A percentile compares a stretch with the other conserved stretches of the same genome.
phyloP scores from a whole-genome alignment of 176 grass and related monocot genomes.

The Leersia perrieri region DNA sequence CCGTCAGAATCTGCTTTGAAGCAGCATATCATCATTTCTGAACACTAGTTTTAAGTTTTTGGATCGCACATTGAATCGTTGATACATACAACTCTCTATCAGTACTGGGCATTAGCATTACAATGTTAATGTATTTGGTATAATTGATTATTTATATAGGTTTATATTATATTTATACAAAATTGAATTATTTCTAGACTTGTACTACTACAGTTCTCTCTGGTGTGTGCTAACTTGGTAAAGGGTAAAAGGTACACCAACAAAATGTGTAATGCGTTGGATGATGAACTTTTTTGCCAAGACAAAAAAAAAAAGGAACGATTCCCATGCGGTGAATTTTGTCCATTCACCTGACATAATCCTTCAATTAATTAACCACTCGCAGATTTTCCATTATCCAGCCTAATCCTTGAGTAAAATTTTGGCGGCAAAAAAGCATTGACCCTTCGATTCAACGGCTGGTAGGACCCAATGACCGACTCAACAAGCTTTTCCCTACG shows the following conservation, averaged over 20 bases:
- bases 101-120: neutral
- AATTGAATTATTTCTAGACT: neutral
- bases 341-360: neutral
- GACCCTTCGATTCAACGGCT: neutral
- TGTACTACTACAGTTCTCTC: neutral
- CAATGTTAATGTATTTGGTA: neutral
- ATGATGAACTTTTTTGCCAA: neutral
- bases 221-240: neutral
- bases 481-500: no score
- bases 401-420: constrained; percentile 28
- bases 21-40: neutral
- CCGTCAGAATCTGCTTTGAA: neutral
- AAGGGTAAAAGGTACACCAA: neutral
- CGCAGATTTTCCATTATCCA: constrained; percentile 25
- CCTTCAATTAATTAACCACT: neutral
- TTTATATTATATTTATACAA: neutral
- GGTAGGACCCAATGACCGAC: neutral
- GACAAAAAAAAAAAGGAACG: neutral
- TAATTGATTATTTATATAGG: neutral
- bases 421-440: neutral
- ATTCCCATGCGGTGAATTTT: neutral
- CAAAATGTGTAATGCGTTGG: neutral
- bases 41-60: neutral
- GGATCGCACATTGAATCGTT: neutral
- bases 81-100: neutral